These are phyloP conservation scores for Nannochloropsis limnetica DNA, from an alignment of 352 stramenopile genomes.

Conservation along the genomic window DNA sequence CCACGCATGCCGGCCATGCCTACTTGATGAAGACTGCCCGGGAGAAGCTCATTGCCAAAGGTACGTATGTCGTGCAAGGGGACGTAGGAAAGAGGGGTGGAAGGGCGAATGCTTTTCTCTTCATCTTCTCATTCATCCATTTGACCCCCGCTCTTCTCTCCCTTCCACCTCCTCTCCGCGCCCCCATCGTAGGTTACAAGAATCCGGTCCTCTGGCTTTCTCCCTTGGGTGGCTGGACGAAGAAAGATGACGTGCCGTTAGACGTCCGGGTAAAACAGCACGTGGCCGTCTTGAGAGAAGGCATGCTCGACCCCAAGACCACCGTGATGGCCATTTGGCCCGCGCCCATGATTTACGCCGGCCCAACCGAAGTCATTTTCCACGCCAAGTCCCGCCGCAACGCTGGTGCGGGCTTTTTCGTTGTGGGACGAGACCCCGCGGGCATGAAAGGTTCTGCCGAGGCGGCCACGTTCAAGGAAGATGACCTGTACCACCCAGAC, in stretches of 20 bases:
- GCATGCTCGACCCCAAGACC: conserved; percentile 87
- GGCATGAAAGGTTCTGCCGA: conserved; percentile 91
- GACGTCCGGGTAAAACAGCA: conserved; percentile 94
- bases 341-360: conserved; percentile 95
- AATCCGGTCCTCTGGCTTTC: conserved; percentile 94
- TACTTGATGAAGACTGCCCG: conserved; percentile 94
- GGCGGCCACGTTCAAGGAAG: conserved; percentile 70
- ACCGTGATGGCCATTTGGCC: conserved; percentile 98
- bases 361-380: conserved; percentile 93
- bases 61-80: conserved; percentile 40
- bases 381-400: conserved; percentile 92
- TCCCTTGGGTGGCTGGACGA: conserved; percentile 92
- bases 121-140: background rate
- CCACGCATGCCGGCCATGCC: conserved; percentile 89
- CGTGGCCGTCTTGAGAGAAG: conserved; percentile 75
- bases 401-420: conserved; percentile 90
- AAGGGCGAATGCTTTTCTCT: background rate
- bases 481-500: conserved; percentile 90
- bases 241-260: conserved; percentile 92
- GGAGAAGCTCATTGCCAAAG: conserved; percentile 72
- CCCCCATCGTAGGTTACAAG: conserved; percentile 67
- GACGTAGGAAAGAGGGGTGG: background rate
- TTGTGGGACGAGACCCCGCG: conserved; percentile 89
- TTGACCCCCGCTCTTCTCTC: background rate
- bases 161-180: background rate